phyloP scores from a whole-genome alignment of 2,329 filamentous ascomycete species.

The Trichophyton benhamiae region DNA sequence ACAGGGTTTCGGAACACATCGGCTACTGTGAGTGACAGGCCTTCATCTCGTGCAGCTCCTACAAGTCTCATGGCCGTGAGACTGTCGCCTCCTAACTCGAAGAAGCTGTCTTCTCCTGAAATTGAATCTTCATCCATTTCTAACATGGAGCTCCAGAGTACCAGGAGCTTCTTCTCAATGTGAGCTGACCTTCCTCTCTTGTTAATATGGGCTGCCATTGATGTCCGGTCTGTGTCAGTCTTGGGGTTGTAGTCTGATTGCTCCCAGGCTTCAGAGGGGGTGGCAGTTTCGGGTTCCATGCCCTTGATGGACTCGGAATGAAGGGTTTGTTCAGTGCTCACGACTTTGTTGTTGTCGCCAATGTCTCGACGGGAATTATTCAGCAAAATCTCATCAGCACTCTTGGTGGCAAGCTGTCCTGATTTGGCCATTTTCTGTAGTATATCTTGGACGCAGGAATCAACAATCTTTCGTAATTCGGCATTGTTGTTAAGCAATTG shows the following conservation, averaged over 20 bases:
- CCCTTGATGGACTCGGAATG: background rate
- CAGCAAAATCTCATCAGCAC: slow-evolving; percentile 4
- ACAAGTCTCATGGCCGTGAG: slow-evolving; percentile 33
- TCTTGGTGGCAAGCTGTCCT: slow-evolving; percentile 3
- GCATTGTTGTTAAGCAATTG: slow-evolving; percentile 5
- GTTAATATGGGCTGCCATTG: slow-evolving; percentile 11
- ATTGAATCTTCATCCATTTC: slow-evolving; percentile 24
- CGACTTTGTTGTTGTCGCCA: background rate
- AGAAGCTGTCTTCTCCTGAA: slow-evolving; percentile 31
- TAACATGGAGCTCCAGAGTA: slow-evolving; percentile 29
- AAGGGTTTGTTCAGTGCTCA: background rate
- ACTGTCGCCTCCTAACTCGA: slow-evolving; percentile 31
- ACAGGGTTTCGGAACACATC: slow-evolving; percentile 34
- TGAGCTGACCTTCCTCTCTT: slow-evolving; percentile 15
- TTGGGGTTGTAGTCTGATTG: slow-evolving; percentile 10
- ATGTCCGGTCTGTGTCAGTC: slow-evolving; percentile 8
- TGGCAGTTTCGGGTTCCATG: background rate
- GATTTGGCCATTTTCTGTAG: slow-evolving; percentile 11
- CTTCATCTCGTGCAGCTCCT: slow-evolving; percentile 29
- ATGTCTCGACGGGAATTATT: slow-evolving; percentile 4
- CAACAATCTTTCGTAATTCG: slow-evolving; percentile 10
- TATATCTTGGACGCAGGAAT: slow-evolving; percentile 12
- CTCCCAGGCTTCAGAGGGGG: slow-evolving; percentile 6
- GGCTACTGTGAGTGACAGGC: slow-evolving; percentile 31
- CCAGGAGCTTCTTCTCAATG: slow-evolving; percentile 26